phyloP scores from a whole-genome alignment of 116 monocot genomes.

The Posidonia oceanica region DNA sequence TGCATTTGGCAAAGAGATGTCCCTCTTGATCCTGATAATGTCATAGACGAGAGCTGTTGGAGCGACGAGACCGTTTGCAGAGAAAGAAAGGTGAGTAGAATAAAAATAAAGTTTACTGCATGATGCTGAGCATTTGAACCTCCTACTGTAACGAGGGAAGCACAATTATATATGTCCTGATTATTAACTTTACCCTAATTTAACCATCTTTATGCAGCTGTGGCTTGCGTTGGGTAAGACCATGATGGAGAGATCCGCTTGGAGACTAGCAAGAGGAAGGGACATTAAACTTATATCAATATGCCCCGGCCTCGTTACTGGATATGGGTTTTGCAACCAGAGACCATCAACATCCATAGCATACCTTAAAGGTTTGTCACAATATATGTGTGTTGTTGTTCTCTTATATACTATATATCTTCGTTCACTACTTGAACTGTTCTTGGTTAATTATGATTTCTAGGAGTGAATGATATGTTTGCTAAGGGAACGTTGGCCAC shows the following conservation, averaged over 20 bases:
- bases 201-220: constrained; percentile 21
- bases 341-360: constrained; percentile 67
- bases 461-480: constrained; percentile 43
- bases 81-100: constrained; percentile 49
- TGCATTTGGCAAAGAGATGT: constrained; percentile 50
- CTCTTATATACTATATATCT: neutral
- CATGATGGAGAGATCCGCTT: constrained; percentile 80
- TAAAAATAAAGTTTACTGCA: too few relatives aligned
- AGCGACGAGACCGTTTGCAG: constrained; percentile 65
- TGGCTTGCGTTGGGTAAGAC: constrained; percentile 84
- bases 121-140: too few relatives aligned
- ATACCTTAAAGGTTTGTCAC: constrained; percentile 63
- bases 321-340: constrained; percentile 35
- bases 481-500: constrained; percentile 35
- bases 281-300: constrained; percentile 52
- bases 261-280: constrained; percentile 59
- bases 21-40: neutral
- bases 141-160: too few relatives aligned
- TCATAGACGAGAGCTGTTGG: constrained; percentile 72
- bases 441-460: neutral
- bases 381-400: neutral
- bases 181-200: neutral
- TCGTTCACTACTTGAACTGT: neutral
- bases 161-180: too few relatives aligned
- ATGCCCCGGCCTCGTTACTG: constrained; percentile 69